Percentiles rank a stretch among this genome's conserved stretches.
Evolutionary conservation across 23 red algal genomes (phyloP).

Genomic region (Gracilaria vermiculophylla): DNA sequence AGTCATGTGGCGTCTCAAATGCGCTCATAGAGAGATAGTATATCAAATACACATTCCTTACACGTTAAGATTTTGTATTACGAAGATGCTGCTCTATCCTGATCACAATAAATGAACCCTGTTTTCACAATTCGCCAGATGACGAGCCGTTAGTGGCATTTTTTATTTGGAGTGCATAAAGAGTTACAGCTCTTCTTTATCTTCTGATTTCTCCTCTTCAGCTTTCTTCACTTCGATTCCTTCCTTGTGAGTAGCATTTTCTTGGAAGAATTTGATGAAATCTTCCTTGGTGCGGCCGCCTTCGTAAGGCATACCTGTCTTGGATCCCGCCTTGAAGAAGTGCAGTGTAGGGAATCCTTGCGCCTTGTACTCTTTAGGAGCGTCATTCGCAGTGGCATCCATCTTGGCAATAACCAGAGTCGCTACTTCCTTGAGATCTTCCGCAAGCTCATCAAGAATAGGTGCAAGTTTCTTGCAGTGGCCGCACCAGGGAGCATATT

Average conservation of each 20-base stretch:
- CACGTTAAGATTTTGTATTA: too few species aligned
- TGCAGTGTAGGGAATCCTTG: constrained; percentile 87
- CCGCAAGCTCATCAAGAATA: constrained; percentile 81
- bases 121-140: neutral
- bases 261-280: constrained; percentile 86
- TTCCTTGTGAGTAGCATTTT: constrained; percentile 81
- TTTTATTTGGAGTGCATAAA: constrained; percentile 41
- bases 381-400: constrained; percentile 96
- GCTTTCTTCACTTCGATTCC: constrained; percentile 38
- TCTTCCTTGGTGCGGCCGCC: constrained; percentile 70
- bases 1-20: too few species aligned
- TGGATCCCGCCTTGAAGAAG: constrained; percentile 81
- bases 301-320: constrained; percentile 57
- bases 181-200: constrained; percentile 85
- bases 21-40: too few species aligned
- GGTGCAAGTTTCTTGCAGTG: constrained; percentile 89
- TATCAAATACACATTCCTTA: too few species aligned
- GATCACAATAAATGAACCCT: neutral
- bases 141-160: neutral
- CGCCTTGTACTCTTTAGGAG: constrained; percentile 84
- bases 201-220: constrained; percentile 33
- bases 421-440: constrained; percentile 64
- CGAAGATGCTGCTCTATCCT: too few species aligned
- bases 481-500: constrained; percentile 98
- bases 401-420: constrained; percentile 95